Evolutionary conservation across 2,329 filamentous ascomycete species (phyloP), one percentile per base, ranked within the genome.

Genomic region (Hypoxylon sp.): DNA sequence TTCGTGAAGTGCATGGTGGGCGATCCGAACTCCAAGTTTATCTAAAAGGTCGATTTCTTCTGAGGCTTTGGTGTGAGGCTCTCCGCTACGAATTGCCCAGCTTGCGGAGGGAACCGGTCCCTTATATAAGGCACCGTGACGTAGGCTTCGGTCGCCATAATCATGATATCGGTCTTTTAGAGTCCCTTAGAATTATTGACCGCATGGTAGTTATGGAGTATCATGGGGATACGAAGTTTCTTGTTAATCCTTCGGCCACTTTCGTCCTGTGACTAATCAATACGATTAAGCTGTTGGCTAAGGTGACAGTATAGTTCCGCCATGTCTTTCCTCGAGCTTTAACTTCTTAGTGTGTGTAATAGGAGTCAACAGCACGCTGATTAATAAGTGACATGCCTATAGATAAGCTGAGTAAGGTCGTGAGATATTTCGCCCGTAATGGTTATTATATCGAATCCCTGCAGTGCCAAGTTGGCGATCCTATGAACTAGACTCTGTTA

Each of bases 1-100:
- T 32, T 41, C 17, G 52, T 19, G 59, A 63, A 50, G 19, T 51
- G 43, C 64, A 63, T 67, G 38, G 7, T 52, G 45, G 5, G 2
- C 2, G n/a, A 28, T 11, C 41, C 17, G 4, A 34, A 5, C 32
- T 58, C 14, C 5, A 19, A 48, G 28, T 52, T 14, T 43, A 43
- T 17, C 38, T 21, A 30, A 10, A 9, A 25, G 17, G 14, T 21
- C 13, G 17, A 5, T 32, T 53, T n/a, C n/a, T 52, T n/a, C 17
- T 48, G 34, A 7, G 38, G 13, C 48, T 59, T 41, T 59, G 48
- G 19, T 32, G 0, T 34, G 41, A 55, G 38, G 41, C 48, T 64
- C 21, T 53, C 36, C 25, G n/a, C 21, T 13, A 23, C 19, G n/a
- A 28, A 32, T 5, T 36, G 14, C 32, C 25, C 46, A 19, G 21